Evolutionary conservation across 164 flowering plant genomes (phyloP).

Genomic region (Annona cherimola): DNA sequence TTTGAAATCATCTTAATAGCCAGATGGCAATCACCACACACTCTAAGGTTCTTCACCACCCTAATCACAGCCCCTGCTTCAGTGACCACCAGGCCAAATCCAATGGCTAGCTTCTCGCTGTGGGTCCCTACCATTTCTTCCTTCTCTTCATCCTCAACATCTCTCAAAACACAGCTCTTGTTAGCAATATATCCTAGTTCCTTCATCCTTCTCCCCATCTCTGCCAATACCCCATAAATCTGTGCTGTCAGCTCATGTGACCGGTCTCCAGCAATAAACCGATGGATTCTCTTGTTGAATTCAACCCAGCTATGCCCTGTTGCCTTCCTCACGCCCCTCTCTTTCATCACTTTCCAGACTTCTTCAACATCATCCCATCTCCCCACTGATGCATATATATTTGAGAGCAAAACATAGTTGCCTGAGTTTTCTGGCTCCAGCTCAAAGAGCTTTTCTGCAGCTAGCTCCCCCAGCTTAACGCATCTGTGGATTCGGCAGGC

Average conservation of each 20-base stretch:
- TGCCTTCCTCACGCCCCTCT: slow-evolving; percentile 40
- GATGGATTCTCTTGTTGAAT: slow-evolving; percentile 40
- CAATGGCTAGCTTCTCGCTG: slow-evolving; percentile 70
- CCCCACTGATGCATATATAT: slow-evolving; percentile 54
- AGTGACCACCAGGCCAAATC: slow-evolving; percentile 48
- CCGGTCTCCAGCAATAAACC: slow-evolving; percentile 55
- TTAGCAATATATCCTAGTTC: slow-evolving; percentile 47
- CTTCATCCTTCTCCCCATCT: slow-evolving; percentile 42
- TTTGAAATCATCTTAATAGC: slow-evolving; percentile 53
- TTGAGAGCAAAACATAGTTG: slow-evolving; percentile 58
- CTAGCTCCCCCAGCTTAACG: slow-evolving; percentile 50
- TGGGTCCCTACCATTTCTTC: slow-evolving; percentile 66
- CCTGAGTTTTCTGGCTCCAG: slow-evolving; percentile 69
- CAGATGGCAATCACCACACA: slow-evolving; percentile 61
- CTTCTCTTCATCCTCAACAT: slow-evolving; percentile 76
- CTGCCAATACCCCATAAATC: slow-evolving; percentile 37
- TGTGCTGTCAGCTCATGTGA: slow-evolving; percentile 40
- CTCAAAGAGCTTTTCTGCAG: slow-evolving; percentile 53
- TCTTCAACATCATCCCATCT: slow-evolving; percentile 55
- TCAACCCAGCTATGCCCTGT: slow-evolving; percentile 70
- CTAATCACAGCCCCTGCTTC: slow-evolving; percentile 38
- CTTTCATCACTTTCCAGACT: slow-evolving; percentile 38
- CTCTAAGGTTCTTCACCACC: slow-evolving; percentile 66
- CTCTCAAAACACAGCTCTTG: slow-evolving; percentile 48
- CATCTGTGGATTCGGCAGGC: slow-evolving; percentile 50